Conservation (phyloP, 164 flowering plant species). For the Hamamelis virginiana region DNA sequence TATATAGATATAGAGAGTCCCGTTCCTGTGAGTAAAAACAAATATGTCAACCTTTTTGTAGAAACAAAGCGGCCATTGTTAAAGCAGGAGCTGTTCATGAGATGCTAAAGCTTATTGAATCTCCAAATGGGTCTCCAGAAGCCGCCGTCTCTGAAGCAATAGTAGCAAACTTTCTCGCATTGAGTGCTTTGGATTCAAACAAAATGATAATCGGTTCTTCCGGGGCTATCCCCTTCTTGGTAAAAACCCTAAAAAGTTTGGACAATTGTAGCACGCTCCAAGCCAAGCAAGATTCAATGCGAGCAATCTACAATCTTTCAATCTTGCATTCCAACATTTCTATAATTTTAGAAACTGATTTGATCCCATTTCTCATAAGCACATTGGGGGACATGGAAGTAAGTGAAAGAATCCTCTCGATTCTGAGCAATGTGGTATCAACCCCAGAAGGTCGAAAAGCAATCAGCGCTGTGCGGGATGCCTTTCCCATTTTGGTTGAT, state of each 20-base stretch:
- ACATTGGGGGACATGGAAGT: constrained; percentile 76
- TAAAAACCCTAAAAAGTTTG: constrained; percentile 36
- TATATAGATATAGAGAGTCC: neutral
- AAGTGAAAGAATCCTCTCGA: constrained; percentile 69
- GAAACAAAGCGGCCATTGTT: constrained; percentile 97
- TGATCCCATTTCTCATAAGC: constrained; percentile 49
- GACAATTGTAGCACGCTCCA: constrained; percentile 36
- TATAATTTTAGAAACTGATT: constrained; percentile 50
- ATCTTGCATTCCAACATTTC: constrained; percentile 59
- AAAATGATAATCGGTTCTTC: constrained; percentile 85
- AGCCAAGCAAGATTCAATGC: constrained; percentile 67
- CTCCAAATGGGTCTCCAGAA: constrained; percentile 28
- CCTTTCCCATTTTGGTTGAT: constrained; percentile 69
- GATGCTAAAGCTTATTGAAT: constrained; percentile 68
- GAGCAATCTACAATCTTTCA: constrained; percentile 86
- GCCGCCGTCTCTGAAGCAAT: constrained; percentile 62
- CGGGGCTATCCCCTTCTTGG: constrained; percentile 74
- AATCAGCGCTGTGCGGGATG: constrained; percentile 45
- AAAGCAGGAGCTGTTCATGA: constrained; percentile 91
- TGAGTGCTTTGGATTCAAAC: constrained; percentile 88
- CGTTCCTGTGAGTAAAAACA: neutral
- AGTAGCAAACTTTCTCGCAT: constrained; percentile 86
- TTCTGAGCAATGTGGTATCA: constrained; percentile 71
- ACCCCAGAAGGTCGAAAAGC: constrained; percentile 73
- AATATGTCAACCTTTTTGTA: constrained; percentile 26